Evolutionary conservation across 176 grass and related monocot genomes (phyloP), one percentile per base, ranked within the genome.

Genomic region (Alopecurus myosuroides): DNA sequence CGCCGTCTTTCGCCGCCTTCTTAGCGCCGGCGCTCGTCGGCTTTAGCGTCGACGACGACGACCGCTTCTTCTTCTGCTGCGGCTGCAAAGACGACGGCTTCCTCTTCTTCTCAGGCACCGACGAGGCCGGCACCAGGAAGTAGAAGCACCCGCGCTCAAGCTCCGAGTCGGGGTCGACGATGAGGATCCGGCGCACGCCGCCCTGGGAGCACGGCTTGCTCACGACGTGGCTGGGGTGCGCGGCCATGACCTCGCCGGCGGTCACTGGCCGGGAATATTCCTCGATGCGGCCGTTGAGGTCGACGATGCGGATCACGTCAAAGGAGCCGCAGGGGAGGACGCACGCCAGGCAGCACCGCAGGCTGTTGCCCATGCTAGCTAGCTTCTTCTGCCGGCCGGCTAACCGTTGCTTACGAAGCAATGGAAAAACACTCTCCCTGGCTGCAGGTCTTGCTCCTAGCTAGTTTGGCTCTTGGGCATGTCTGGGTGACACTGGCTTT

Each of bases 301-400:
- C 89, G 73, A 99, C 91, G 70, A 99, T 85, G 78, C 91, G 81
- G 79, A 96, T 83, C 19, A 94, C 70, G 70, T 94, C 97, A 70
- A 99, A 91, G 75, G 86, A 89, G n/a, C 91, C 93, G 80, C 92
- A 98, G n/a, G 95, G 95, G 49, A 98, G 93, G 11, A 98, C 78
- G 79, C 95, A 98, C 23, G 89, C 91, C 61, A 95, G 88, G 85
- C 88, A 95, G 72, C 95, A 95, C 65, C 84, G 84, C 36, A 98
- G 87, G 77, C 88, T 93, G 85, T 98, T 98, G 71, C 95, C 91
- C 95, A 98, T 98, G 66, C 75, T 28, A 4, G 14, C 28, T 85
- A 0, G 71, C 46, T 67, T 80, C 77, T 79, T 17, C 15, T 77
- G 22, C 65, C 70, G 20, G 31, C 52, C 73, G 48, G 41, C 62